Evolutionary conservation across 208 protist species (phyloP).

Genomic region (Crithidia sp.): DNA sequence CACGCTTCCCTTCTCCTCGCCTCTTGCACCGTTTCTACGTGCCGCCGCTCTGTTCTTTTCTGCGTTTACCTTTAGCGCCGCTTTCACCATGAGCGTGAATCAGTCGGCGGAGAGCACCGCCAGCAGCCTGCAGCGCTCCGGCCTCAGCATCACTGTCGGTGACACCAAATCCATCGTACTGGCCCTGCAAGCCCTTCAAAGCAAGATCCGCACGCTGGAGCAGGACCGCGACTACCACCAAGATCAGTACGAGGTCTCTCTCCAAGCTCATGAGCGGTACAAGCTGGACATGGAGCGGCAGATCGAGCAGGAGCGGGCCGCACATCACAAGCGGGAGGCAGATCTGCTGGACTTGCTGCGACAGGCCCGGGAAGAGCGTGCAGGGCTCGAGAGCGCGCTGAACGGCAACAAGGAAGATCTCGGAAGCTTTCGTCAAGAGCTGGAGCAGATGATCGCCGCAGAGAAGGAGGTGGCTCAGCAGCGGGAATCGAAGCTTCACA

Average conservation of each 20-base stretch:
- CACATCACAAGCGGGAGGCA: slow-evolving; percentile 74
- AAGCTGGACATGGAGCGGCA: slow-evolving; percentile 88
- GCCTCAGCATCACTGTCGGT: slow-evolving; percentile 86
- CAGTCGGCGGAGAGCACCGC: slow-evolving; percentile 62
- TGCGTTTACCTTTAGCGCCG: not conserved
- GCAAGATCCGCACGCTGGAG: slow-evolving; percentile 88
- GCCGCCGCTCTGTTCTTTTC: slow-evolving; percentile 14
- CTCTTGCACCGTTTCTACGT: not conserved
- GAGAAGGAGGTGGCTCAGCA: slow-evolving; percentile 67
- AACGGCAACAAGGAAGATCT: slow-evolving; percentile 57
- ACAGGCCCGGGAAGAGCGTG: slow-evolving; percentile 67
- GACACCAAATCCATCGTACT: slow-evolving; percentile 93
- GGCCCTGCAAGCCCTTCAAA: slow-evolving; percentile 85
- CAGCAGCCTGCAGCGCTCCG: slow-evolving; percentile 86
- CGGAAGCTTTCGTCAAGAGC: slow-evolving; percentile 65
- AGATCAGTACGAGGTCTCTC: slow-evolving; percentile 84
- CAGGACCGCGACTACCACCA: slow-evolving; percentile 89
- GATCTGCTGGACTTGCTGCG: slow-evolving; percentile 80
- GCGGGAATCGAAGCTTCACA: slow-evolving; percentile 60
- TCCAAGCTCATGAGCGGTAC: slow-evolving; percentile 85
- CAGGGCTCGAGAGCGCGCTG: slow-evolving; percentile 60
- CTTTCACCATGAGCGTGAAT: slow-evolving; percentile 34
- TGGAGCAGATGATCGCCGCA: slow-evolving; percentile 76
- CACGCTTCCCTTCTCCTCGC: not conserved
- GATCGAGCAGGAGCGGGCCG: slow-evolving; percentile 78